Percentiles rank a stretch among this genome's conserved stretches.
Evolutionary conservation across 2,329 filamentous ascomycete genomes (phyloP).

Genomic region (Aspergillus fumigatiaffinis): DNA sequence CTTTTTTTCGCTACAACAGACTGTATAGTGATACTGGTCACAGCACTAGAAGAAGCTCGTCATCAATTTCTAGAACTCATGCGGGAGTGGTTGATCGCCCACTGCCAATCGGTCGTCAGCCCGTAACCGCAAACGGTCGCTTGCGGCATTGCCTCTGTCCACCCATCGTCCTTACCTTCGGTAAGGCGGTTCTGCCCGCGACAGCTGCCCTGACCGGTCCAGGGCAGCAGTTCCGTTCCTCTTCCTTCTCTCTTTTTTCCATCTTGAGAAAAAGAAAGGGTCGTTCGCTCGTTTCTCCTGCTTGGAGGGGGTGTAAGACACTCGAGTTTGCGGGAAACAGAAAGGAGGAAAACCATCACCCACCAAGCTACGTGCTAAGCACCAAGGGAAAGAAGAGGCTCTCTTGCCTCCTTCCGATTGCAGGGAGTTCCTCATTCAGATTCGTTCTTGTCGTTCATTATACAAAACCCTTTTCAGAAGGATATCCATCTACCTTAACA

Average conservation of each 20-base stretch:
- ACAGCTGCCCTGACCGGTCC: constrained; percentile 8
- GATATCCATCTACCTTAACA: not conserved
- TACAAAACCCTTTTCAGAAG: not conserved
- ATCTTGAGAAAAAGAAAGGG: not conserved
- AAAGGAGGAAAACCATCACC: not conserved
- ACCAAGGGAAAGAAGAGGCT: constrained; percentile 1
- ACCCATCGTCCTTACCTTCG: not conserved
- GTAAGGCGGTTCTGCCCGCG: constrained; percentile 7
- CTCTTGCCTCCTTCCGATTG: constrained; percentile 1
- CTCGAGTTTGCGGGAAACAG: not conserved
- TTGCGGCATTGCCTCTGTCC: not conserved
- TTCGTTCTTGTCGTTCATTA: not conserved
- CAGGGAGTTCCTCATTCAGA: not conserved
- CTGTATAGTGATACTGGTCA: not conserved
- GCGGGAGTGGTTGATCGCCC: constrained; percentile 13
- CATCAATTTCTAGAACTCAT: constrained; percentile 4
- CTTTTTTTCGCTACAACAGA: constrained; percentile 3
- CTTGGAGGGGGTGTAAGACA: not conserved
- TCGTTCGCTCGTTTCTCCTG: constrained; percentile 1
- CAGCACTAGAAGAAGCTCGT: not conserved
- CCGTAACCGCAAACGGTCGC: constrained; percentile 34
- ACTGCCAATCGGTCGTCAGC: constrained; percentile 18
- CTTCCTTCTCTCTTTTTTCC: not conserved
- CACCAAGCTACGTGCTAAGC: not conserved
- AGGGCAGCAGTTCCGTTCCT: not conserved